phyloP scores from a whole-genome alignment of 78 protist species.

The Dictyostelium purpureum region DNA sequence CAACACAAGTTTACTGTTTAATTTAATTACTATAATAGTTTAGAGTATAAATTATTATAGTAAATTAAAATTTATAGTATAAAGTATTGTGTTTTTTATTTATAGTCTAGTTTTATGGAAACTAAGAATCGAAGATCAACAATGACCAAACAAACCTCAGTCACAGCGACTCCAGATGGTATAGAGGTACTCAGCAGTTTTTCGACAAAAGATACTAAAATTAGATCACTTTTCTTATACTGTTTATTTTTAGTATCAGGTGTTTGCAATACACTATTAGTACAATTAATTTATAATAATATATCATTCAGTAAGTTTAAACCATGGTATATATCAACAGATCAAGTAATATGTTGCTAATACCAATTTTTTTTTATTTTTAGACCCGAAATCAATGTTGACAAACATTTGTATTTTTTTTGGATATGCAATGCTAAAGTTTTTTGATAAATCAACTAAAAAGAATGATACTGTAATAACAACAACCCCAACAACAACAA shows the following conservation, averaged over 20 bases:
- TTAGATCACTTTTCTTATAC: no score
- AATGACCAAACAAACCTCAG: neutral
- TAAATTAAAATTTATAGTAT: no score
- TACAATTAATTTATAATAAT: conserved; percentile 57
- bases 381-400: conserved; percentile 56
- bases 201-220: no score
- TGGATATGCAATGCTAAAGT: conserved; percentile 43
- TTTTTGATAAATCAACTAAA: neutral
- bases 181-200: no score
- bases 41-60: no score
- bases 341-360: no score
- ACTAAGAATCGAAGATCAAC: neutral
- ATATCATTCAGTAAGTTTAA: conserved; percentile 44
- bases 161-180: neutral
- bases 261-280: conserved; percentile 34
- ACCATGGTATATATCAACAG: no score
- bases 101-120: no score
- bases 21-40: no score
- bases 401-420: conserved; percentile 42
- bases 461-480: neutral
- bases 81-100: no score
- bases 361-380: neutral
- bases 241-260: conserved; percentile 39
- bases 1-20: neutral
- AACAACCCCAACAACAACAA: neutral